Conservation (phyloP, 2,329 filamentous ascomycete genomes). For the Knoxdaviesia proteae region DNA sequence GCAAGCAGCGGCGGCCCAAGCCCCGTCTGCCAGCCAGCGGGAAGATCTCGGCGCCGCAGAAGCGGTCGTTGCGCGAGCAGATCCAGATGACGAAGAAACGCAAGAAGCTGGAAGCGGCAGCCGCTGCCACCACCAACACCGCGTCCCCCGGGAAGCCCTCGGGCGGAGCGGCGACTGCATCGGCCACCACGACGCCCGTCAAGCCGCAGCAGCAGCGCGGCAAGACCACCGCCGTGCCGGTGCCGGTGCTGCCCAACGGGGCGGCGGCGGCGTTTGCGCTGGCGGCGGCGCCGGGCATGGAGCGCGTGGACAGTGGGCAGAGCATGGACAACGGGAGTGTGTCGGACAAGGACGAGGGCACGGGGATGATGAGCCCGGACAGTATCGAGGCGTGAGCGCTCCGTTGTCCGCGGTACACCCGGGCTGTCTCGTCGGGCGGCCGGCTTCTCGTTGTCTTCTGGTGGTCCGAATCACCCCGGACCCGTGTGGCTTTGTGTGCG, state of each 20-base stretch:
- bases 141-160: too few species aligned
- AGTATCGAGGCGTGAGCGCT: constrained; percentile 30
- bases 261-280: constrained; percentile 17
- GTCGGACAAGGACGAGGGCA: constrained; percentile 45
- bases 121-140: constrained; percentile 4
- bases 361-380: constrained; percentile 71
- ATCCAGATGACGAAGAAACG: constrained; percentile 73
- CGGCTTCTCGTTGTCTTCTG: too few species aligned
- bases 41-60: constrained; percentile 72
- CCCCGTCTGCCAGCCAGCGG: constrained; percentile 49
- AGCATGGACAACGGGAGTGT: constrained; percentile 38
- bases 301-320: constrained; percentile 34
- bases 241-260: constrained; percentile 11
- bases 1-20: constrained; percentile 66
- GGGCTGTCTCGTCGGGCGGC: too few species aligned
- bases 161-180: too few species aligned
- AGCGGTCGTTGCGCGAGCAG: constrained; percentile 63
- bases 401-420: too few species aligned
- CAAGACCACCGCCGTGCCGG: too few species aligned
- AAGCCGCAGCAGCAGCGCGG: too few species aligned
- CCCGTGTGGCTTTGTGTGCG: too few species aligned
- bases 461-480: too few species aligned
- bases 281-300: constrained; percentile 27
- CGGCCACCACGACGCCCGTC: too few species aligned
- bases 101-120: constrained; percentile 47